Conservation (phyloP, 2,329 filamentous ascomycete genomes). For the Lecanoromycetidae sp. region DNA sequence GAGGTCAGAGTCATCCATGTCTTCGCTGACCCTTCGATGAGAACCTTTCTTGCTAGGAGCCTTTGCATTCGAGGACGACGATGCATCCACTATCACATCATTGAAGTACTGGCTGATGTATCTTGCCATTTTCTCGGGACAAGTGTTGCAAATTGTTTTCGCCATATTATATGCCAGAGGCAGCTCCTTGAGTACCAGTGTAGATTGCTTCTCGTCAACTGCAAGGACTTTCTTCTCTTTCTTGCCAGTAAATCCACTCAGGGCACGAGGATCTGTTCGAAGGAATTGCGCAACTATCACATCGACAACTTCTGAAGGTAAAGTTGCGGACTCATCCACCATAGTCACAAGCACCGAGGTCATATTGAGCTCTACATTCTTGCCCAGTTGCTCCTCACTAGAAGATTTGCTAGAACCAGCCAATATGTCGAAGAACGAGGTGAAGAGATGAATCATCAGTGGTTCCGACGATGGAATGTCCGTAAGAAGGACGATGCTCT, state of each 20-base stretch:
- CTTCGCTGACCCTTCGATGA: slow-evolving; percentile 37
- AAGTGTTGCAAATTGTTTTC: slow-evolving; percentile 80
- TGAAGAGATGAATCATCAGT: slow-evolving; percentile 71
- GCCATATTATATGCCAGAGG: slow-evolving; percentile 94
- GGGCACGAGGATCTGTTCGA: slow-evolving; percentile 59
- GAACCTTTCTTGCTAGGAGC: slow-evolving; percentile 30
- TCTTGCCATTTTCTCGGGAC: slow-evolving; percentile 85
- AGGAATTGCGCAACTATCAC: slow-evolving; percentile 93
- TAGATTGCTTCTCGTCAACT: slow-evolving; percentile 66
- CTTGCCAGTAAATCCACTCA: slow-evolving; percentile 40
- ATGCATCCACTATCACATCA: slow-evolving; percentile 86
- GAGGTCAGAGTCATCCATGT: slow-evolving; percentile 51
- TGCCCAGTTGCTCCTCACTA: slow-evolving; percentile 70
- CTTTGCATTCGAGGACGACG: slow-evolving; percentile 46
- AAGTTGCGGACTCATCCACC: slow-evolving; percentile 68
- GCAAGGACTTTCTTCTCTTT: slow-evolving; percentile 42
- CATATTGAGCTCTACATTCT: slow-evolving; percentile 89
- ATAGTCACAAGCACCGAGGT: slow-evolving; percentile 71
- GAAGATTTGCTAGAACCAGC: slow-evolving; percentile 63
- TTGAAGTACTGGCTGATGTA: slow-evolving; percentile 95
- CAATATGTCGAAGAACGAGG: slow-evolving; percentile 81
- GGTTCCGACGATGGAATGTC: slow-evolving; percentile 74
- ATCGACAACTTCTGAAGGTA: slow-evolving; percentile 76
- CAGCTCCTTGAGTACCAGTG: slow-evolving; percentile 71
- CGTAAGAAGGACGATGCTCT: slow-evolving; percentile 83